Conservation (phyloP, 148 eudicot genomes). For the Dysphania ambrosioides region DNA sequence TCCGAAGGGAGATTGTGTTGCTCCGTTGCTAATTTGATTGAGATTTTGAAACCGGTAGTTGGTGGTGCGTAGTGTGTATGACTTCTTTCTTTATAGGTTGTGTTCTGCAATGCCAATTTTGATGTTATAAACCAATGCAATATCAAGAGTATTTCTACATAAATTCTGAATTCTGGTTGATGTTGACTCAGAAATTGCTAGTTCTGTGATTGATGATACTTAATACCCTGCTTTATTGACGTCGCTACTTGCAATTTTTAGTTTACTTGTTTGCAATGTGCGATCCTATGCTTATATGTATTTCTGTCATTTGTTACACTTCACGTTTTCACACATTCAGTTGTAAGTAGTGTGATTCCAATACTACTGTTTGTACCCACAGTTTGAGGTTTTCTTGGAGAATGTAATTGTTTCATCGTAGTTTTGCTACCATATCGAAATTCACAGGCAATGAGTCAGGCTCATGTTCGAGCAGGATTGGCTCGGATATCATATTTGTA, state of each 20-base stretch:
- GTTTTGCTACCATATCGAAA: background rate
- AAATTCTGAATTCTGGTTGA: background rate
- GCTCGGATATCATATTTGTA: no score
- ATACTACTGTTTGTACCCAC: no score
- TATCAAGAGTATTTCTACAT: background rate
- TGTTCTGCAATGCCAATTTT: constrained; percentile 6
- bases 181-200: background rate
- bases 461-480: no score
- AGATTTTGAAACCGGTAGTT: constrained; percentile 39
- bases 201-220: background rate
- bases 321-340: background rate
- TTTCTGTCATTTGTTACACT: no score
- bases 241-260: background rate
- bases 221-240: background rate
- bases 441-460: no score
- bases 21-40: constrained; percentile 48
- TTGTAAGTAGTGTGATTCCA: background rate
- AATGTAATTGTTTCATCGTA: background rate
- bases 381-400: no score
- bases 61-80: constrained; percentile 28
- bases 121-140: constrained; percentile 11
- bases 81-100: background rate
- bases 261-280: background rate
- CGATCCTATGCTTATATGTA: background rate
- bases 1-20: constrained; percentile 61